Evolutionary conservation across 768 basidiomycete genomes (phyloP).

Genomic region (Leccinum olivaceopallidum): DNA sequence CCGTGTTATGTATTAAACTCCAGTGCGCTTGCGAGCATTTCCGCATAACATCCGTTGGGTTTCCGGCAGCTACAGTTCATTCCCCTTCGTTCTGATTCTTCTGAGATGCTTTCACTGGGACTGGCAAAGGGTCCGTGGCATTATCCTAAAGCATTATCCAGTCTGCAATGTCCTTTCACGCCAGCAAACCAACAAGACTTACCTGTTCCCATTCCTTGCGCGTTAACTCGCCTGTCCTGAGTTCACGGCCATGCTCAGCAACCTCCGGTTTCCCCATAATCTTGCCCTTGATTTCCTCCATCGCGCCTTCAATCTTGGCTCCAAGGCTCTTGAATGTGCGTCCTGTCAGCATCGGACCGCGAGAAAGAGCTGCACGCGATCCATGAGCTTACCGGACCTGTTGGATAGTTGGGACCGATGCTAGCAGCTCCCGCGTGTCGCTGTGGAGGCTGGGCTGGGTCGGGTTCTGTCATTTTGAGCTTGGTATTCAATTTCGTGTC

Average conservation of each 20-base stretch:
- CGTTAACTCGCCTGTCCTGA: slow-evolving; percentile 42
- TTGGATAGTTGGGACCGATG: slow-evolving; percentile 37
- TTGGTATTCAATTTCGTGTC: slow-evolving; percentile 1
- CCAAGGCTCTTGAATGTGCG: slow-evolving; percentile 24
- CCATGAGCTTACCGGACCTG: slow-evolving; percentile 28
- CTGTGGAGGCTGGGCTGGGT: slow-evolving; percentile 36
- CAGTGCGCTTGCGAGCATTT: neutral
- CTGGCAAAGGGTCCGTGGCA: slow-evolving; percentile 2
- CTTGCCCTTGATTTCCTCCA: slow-evolving; percentile 43
- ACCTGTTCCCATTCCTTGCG: slow-evolving; percentile 35
- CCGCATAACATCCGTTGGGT: neutral
- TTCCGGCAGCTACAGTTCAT: neutral
- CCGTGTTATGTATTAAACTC: too few relatives aligned
- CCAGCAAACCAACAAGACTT: neutral
- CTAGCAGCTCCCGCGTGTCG: slow-evolving; percentile 44
- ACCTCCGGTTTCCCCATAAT: slow-evolving; percentile 37
- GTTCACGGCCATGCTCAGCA: slow-evolving; percentile 39
- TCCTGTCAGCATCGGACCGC: neutral
- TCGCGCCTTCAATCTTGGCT: slow-evolving; percentile 39
- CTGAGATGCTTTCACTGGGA: neutral
- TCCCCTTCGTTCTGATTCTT: neutral
- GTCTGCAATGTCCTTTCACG: neutral
- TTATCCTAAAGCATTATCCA: slow-evolving; percentile 3
- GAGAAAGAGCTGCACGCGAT: too few relatives aligned
- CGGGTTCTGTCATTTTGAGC: neutral